Evolutionary conservation across 2,329 filamentous ascomycete genomes (phyloP), one percentile per base, ranked within the genome.

Genomic region (Fusarium sp.): DNA sequence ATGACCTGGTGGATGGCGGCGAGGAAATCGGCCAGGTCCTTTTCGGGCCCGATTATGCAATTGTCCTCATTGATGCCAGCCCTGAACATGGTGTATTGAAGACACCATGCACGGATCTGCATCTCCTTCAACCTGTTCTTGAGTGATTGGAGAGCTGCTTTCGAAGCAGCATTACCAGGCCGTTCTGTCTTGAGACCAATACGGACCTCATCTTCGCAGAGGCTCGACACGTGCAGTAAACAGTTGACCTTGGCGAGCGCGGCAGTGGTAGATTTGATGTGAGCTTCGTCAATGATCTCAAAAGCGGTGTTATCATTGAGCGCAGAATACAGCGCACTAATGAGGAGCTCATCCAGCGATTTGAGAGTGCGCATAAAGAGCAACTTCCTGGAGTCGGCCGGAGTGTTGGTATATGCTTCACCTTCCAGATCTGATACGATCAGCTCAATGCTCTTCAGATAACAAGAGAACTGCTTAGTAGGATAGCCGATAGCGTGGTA

Each of bases 391-490:
- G 92, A 88, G 31, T 91, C 89, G 25, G 85, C 83, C 1, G 90
- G 83, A 3, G 88, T 87, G 12, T 86, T 82, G 15, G 88, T 84
- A 73, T 90, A 90, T 14, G 94, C 83, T 69, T 96, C 92, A 27
- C 84, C 81, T 63, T 87, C 86, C 39, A 90, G 82, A 67, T 90
- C 88, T 25, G 84, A 85, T 7, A 96, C 86, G 25, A 98, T 89
- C 76, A 95, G 92, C 79, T 97, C 94, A 52, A 98, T 93, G 73
- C 93, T 94, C 74, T 93, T 92, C 35, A 99, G 85, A 67, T 93
- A 89, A 80, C 95, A 98, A 1, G 93, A 97, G 35, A 98, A 90
- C 19, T 96, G 91, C 80, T 97, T 98, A 0, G 95, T 94, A 1
- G 89, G 84, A 76, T 98, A 97, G 12, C 93, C 89, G 68, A 99